phyloP scores from a whole-genome alignment of 139 green algal genomes.

The Haematococcus sp. region DNA sequence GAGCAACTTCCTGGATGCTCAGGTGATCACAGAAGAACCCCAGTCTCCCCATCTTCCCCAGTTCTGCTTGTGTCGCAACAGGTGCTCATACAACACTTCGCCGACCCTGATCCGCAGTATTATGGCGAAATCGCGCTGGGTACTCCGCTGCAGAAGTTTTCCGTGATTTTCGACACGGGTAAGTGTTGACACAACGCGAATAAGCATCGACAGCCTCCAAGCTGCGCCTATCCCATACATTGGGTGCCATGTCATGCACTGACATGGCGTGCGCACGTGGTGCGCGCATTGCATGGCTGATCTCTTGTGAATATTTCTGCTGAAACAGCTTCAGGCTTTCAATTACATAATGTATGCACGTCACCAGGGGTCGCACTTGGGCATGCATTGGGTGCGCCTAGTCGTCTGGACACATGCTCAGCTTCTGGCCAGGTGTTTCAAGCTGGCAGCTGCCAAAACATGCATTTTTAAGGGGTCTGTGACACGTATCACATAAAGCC shows the following conservation, averaged over 20 bases:
- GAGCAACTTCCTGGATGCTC: constrained; percentile 68
- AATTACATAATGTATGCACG: too few relatives aligned
- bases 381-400: background rate
- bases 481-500: too few relatives aligned
- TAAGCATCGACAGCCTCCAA: too few relatives aligned
- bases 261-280: too few relatives aligned
- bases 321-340: background rate
- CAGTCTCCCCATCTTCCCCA: background rate
- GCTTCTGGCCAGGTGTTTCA: background rate
- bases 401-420: background rate
- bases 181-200: background rate
- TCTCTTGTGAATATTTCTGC: too few relatives aligned
- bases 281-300: too few relatives aligned
- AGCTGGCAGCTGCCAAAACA: too few relatives aligned
- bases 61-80: background rate
- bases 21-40: constrained; percentile 36
- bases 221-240: background rate
- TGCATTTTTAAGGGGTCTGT: too few relatives aligned
- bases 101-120: constrained; percentile 68
- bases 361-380: too few relatives aligned
- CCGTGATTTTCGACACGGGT: constrained; percentile 93
- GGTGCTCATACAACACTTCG: background rate
- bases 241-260: background rate
- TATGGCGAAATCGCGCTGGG: constrained; percentile 92
- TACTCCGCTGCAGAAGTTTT: constrained; percentile 87